Evolutionary conservation across 1,139 yeast genomes (phyloP).

Genomic region (Diutina neorugosa): DNA sequence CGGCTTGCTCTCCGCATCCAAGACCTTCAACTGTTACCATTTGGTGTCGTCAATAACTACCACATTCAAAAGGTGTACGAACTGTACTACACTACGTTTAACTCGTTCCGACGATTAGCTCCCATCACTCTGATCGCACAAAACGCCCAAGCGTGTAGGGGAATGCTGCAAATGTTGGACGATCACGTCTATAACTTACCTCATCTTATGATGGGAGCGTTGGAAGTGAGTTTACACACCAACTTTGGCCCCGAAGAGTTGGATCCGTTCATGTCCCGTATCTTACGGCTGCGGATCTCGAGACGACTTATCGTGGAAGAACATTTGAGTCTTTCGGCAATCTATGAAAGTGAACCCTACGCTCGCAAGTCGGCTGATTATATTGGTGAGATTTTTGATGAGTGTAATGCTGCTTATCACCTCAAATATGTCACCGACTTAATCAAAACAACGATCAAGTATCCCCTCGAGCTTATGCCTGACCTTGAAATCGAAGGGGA

Average conservation of each 20-base stretch:
- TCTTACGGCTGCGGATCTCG: constrained; percentile 76
- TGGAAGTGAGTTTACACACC: constrained; percentile 62
- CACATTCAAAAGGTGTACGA: constrained; percentile 84
- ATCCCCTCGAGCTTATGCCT: constrained; percentile 58
- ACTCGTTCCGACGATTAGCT: constrained; percentile 66
- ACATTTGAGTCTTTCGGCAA: constrained; percentile 65
- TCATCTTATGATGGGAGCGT: constrained; percentile 84
- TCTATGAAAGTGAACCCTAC: constrained; percentile 35
- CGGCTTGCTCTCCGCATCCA: constrained; percentile 70
- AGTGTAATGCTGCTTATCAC: constrained; percentile 66
- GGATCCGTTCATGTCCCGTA: constrained; percentile 62
- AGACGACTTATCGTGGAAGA: constrained; percentile 86
- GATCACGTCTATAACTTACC: constrained; percentile 74
- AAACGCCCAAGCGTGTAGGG: constrained; percentile 58
- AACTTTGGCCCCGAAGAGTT: constrained; percentile 50
- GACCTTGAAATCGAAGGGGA: constrained; percentile 64
- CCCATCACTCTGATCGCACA: constrained; percentile 57
- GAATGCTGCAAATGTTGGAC: constrained; percentile 53
- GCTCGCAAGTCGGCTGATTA: constrained; percentile 49
- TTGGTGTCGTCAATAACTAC: constrained; percentile 71
- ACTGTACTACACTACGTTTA: constrained; percentile 77
- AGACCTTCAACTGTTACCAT: constrained; percentile 74
- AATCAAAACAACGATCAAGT: constrained; percentile 30
- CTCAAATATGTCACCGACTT: constrained; percentile 41
- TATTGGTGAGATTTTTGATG: constrained; percentile 77